A percentile compares a stretch with the other conserved stretches of the same genome.
These are phyloP conservation scores for Cercospora brassicicola DNA, from an alignment of 2,329 filamentous ascomycete species.

Conservation along the genomic window DNA sequence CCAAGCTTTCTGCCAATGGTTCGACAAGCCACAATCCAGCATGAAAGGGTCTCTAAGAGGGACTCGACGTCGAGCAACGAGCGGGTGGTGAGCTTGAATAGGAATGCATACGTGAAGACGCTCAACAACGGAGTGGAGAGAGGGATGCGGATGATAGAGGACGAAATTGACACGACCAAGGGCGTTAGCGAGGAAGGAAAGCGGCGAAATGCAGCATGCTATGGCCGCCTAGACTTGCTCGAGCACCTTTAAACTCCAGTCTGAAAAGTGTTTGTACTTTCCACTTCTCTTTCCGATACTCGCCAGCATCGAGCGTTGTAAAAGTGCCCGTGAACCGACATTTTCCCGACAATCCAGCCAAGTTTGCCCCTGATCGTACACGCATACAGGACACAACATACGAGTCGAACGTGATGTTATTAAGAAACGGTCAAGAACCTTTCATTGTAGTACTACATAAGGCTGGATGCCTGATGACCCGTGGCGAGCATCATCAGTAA, in stretches of 20 bases:
- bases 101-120: not conserved
- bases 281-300: not conserved
- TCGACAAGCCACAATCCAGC: not conserved
- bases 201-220: not conserved
- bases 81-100: not conserved
- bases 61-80: not conserved
- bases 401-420: too few species aligned
- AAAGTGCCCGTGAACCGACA: not conserved
- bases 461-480: not conserved
- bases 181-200: not conserved
- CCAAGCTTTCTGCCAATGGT: not conserved
- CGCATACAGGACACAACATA: too few species aligned
- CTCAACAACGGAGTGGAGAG: not conserved
- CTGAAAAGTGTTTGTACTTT: not conserved
- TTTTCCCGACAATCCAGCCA: not conserved
- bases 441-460: not conserved
- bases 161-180: not conserved
- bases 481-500: not conserved
- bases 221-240: not conserved
- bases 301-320: not conserved
- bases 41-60: not conserved
- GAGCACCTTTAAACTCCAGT: not conserved
- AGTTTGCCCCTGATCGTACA: not conserved
- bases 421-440: not conserved
- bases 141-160: not conserved